phyloP scores from a whole-genome alignment of 1,139 yeast genomes.

The Suhomyces coccinellae region DNA sequence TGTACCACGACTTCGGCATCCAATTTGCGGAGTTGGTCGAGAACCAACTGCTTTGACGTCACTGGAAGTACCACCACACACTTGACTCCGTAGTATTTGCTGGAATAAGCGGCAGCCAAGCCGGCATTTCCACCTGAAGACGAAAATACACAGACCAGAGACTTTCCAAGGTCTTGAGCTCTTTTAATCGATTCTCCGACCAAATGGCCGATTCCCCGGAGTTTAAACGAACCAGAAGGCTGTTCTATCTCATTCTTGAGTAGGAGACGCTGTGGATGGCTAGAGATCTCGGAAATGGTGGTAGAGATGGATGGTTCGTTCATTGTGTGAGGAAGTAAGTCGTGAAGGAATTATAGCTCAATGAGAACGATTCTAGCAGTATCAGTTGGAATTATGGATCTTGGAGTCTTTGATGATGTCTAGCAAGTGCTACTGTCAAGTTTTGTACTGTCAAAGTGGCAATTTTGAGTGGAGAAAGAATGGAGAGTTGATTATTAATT shows the following conservation, averaged over 20 bases:
- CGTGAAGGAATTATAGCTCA: too few relatives aligned
- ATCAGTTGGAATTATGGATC: too few relatives aligned
- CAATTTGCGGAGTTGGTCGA: slow-evolving; percentile 24
- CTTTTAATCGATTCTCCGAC: slow-evolving; percentile 23
- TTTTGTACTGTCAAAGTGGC: too few relatives aligned
- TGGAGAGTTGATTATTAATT: too few relatives aligned
- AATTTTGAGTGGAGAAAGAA: too few relatives aligned
- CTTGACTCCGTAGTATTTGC: slow-evolving; percentile 25
- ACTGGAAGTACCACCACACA: slow-evolving; percentile 46
- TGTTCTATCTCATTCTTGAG: slow-evolving; percentile 44
- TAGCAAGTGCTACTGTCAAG: too few relatives aligned
- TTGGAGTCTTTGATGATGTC: too few relatives aligned
- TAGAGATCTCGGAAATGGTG: slow-evolving; percentile 22
- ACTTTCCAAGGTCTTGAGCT: slow-evolving; percentile 19
- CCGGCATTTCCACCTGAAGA: slow-evolving; percentile 52
- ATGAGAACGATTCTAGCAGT: too few relatives aligned
- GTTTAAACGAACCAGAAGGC: slow-evolving; percentile 44
- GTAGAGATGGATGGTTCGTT: slow-evolving; percentile 20
- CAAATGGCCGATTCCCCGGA: slow-evolving; percentile 41
- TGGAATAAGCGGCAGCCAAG: slow-evolving; percentile 44
- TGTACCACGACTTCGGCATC: slow-evolving; percentile 33
- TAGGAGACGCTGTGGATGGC: slow-evolving; percentile 31
- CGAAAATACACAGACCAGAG: slow-evolving; percentile 34
- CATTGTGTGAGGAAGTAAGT: neutral
- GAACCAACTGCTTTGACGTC: slow-evolving; percentile 27